Evolutionary conservation across 768 basidiomycete species (phyloP).

Genomic region (Mycena galericulata): DNA sequence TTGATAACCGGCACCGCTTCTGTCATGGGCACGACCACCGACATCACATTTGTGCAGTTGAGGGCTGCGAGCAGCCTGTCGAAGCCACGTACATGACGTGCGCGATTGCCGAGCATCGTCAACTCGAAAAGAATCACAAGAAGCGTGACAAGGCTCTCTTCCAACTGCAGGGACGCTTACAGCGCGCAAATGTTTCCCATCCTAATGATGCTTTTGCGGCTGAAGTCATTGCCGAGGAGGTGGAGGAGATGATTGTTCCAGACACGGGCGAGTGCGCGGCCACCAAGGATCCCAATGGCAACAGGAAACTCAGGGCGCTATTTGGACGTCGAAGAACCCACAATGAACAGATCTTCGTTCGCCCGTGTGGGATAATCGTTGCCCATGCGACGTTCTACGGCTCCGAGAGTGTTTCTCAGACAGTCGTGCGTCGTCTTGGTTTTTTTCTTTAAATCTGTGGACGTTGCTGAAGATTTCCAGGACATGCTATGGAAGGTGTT

Average conservation of each 20-base stretch:
- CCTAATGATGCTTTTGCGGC: not conserved
- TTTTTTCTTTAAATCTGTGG: too few species aligned
- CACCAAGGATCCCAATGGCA: too few species aligned
- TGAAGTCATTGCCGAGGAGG: not conserved
- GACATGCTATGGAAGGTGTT: slow-evolving; percentile 12
- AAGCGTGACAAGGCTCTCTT: slow-evolving; percentile 40
- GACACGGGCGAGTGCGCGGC: too few species aligned
- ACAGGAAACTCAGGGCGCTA: too few species aligned
- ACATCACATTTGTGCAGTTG: slow-evolving; percentile 35
- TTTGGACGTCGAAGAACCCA: too few species aligned
- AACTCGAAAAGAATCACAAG: slow-evolving; percentile 37
- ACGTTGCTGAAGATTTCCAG: too few species aligned
- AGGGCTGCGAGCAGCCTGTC: slow-evolving; percentile 27
- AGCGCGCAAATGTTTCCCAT: slow-evolving; percentile 5
- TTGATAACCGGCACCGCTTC: slow-evolving; percentile 34
- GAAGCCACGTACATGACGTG: slow-evolving; percentile 39
- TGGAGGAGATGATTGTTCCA: not conserved
- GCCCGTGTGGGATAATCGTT: too few species aligned
- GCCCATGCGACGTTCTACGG: too few species aligned
- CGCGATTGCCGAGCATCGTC: slow-evolving; percentile 34
- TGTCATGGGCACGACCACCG: slow-evolving; percentile 37
- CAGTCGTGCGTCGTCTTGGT: too few species aligned
- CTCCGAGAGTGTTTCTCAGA: too few species aligned
- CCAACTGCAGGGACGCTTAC: slow-evolving; percentile 33
- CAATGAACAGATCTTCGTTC: too few species aligned